Percentiles rank a stretch among this genome's conserved stretches.
Conservation (phyloP, 306 rosid genomes). For the Quercus agrifolia region DNA sequence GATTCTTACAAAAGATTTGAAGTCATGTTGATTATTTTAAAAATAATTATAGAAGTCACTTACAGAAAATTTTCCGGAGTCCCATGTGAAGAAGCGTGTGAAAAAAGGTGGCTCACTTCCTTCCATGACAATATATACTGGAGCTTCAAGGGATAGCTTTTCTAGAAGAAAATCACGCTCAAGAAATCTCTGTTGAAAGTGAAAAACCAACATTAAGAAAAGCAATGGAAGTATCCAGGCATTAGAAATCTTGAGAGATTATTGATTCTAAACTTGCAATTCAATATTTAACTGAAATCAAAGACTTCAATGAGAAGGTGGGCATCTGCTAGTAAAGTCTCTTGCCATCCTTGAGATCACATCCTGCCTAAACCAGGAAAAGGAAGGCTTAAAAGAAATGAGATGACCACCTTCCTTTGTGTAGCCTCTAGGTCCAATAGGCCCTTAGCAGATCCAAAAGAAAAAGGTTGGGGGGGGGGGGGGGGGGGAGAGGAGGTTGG, state of each 20-base stretch:
- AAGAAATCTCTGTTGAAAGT: slow-evolving; percentile 72
- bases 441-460: too few relatives aligned
- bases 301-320: not conserved
- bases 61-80: slow-evolving; percentile 76
- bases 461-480: too few relatives aligned
- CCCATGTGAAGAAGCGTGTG: slow-evolving; percentile 97
- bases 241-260: slow-evolving; percentile 20
- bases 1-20: slow-evolving; percentile 14
- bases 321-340: not conserved
- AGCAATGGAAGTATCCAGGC: not conserved
- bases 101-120: slow-evolving; percentile 94
- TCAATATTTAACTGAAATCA: not conserved
- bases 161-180: slow-evolving; percentile 84
- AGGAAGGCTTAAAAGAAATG: not conserved
- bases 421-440: too few relatives aligned
- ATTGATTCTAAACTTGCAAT: slow-evolving; percentile 10
- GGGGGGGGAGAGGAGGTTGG: too few relatives aligned
- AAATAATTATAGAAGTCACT: slow-evolving; percentile 25
- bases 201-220: slow-evolving; percentile 22
- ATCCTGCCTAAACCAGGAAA: not conserved
- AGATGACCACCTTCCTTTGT: not conserved
- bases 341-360: not conserved
- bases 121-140: slow-evolving; percentile 77
- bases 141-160: slow-evolving; percentile 65
- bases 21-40: not conserved